Percentiles rank a stretch among this genome's conserved stretches.
Conservation (phyloP, 805 yeast species). For the Candida incommunis region DNA sequence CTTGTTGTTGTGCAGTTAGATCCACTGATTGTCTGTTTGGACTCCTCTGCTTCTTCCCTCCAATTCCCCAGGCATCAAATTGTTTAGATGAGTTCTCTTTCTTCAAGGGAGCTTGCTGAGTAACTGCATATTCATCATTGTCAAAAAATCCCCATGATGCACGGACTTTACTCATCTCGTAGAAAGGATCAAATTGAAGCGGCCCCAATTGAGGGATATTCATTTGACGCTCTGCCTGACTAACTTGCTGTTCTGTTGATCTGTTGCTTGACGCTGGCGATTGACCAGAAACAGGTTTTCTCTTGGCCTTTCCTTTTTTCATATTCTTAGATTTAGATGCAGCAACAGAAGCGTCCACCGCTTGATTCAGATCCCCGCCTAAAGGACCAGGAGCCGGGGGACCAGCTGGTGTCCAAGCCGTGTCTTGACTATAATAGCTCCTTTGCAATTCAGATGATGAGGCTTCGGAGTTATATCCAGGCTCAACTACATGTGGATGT, state of each 20-base stretch:
- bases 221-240: not conserved
- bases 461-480: conserved; percentile 2
- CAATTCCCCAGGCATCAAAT: not conserved
- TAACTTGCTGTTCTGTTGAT: not conserved
- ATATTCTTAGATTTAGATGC: not conserved
- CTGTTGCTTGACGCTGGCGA: not conserved
- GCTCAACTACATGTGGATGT: conserved; percentile 12
- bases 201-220: not conserved
- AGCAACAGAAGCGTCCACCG: not conserved
- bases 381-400: not conserved
- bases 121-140: not conserved
- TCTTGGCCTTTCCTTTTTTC: not conserved
- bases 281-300: not conserved
- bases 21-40: not conserved
- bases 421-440: not conserved
- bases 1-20: not conserved
- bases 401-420: not conserved
- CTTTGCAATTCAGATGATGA: not conserved
- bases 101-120: not conserved
- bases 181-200: not conserved
- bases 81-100: not conserved
- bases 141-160: not conserved
- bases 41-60: not conserved
- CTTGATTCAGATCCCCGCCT: not conserved
- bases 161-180: conserved; percentile 1